These are phyloP conservation scores for Paracamarosporium sp. DNA, from an alignment of 2,329 filamentous ascomycete genomes.

Conservation along the genomic window DNA sequence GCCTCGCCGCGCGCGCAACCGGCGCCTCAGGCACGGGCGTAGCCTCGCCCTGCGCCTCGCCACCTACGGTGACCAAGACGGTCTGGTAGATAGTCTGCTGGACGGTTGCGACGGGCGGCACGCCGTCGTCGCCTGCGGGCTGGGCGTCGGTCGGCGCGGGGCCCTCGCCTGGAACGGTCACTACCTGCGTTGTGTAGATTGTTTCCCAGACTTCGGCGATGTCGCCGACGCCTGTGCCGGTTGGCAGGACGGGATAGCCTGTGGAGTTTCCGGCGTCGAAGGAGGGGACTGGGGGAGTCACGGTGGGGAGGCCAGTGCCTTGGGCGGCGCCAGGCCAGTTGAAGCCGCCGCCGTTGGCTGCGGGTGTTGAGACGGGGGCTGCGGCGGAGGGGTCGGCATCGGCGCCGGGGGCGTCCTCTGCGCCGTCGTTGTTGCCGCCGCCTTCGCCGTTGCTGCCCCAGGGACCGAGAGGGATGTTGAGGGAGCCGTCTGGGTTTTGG, in stretches of 20 bases:
- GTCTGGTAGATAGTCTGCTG: neutral
- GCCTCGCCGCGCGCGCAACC: conserved; percentile 4
- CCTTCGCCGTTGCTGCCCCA: neutral
- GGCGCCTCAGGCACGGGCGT: neutral
- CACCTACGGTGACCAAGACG: neutral
- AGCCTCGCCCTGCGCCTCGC: neutral
- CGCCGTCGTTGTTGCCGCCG: neutral
- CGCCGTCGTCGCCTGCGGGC: neutral
- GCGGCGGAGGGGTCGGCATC: neutral
- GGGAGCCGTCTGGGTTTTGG: neutral
- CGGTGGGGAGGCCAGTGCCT: neutral
- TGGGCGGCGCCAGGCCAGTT: conserved; percentile 3
- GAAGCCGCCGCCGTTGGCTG: conserved; percentile 5
- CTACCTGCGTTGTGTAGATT: neutral
- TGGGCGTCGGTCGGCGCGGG: conserved; percentile 1
- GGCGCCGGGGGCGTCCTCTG: neutral
- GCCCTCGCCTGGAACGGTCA: neutral
- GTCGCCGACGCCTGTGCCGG: neutral
- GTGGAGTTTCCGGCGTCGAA: neutral
- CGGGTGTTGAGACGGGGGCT: neutral
- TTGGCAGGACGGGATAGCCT: neutral
- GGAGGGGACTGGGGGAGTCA: neutral
- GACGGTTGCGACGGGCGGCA: neutral
- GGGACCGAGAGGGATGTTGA: neutral
- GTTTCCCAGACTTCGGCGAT: conserved; percentile 5